Percentiles rank a stretch among this genome's conserved stretches.
Conservation (phyloP, 257 asterid genomes). For the Salvia hispanica region DNA sequence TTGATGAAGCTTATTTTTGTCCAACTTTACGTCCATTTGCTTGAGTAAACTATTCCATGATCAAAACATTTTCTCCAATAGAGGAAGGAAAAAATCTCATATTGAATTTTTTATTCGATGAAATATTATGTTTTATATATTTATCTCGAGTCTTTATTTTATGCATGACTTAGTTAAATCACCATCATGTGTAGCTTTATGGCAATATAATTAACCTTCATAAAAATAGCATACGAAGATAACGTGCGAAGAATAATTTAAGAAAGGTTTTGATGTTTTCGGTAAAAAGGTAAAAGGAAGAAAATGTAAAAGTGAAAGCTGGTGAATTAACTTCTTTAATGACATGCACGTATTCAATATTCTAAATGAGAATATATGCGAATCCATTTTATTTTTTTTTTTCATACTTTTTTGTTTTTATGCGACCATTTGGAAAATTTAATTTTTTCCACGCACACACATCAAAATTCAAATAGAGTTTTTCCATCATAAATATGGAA, state of each 20-base stretch:
- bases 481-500: not conserved
- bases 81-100: too few relatives aligned
- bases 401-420: not conserved
- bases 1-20: too few relatives aligned
- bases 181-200: too few relatives aligned
- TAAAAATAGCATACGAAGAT: too few relatives aligned
- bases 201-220: too few relatives aligned
- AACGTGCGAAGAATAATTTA: not conserved
- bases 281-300: conserved; percentile 9
- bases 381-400: not conserved
- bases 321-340: conserved; percentile 22
- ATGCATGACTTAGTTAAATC: too few relatives aligned
- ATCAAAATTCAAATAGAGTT: not conserved
- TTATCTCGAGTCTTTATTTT: too few relatives aligned
- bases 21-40: too few relatives aligned
- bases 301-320: conserved; percentile 7
- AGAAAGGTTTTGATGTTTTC: not conserved
- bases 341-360: conserved; percentile 21
- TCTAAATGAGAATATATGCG: not conserved
- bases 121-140: too few relatives aligned
- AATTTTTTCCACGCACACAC: not conserved
- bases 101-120: too few relatives aligned
- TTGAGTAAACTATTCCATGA: too few relatives aligned
- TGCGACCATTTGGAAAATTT: not conserved
- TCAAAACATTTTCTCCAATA: too few relatives aligned